Evolutionary conservation across 805 yeast genomes (phyloP), one percentile per base, ranked within the genome.

Genomic region (Saccharomycopsis malanga): DNA sequence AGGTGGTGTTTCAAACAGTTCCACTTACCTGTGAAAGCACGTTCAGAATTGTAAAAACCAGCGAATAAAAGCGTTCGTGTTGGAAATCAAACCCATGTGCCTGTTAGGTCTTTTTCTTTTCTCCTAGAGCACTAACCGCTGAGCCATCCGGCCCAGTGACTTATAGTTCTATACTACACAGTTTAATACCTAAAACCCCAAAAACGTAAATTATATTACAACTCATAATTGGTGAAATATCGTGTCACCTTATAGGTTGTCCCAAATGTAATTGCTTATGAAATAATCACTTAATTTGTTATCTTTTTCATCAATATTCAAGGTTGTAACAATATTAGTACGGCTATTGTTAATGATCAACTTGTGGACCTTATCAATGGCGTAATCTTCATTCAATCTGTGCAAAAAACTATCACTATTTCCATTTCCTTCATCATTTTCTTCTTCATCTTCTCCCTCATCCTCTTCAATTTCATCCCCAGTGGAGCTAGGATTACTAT

Each of bases 181-280:
- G n/a, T n/a, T n/a, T n/a, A n/a, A n/a, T n/a, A n/a, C n/a, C n/a
- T n/a, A n/a, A n/a, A n/a, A n/a, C n/a, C n/a, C n/a, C n/a, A n/a
- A n/a, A n/a, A n/a, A n/a, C n/a, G n/a, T n/a, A n/a, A n/a, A n/a
- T n/a, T n/a, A n/a, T n/a, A n/a, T n/a, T n/a, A n/a, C n/a, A n/a
- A n/a, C n/a, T n/a, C n/a, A n/a, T n/a, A n/a, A n/a, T n/a, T n/a
- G n/a, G n/a, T n/a, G n/a, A n/a, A n/a, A n/a, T n/a, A n/a, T 32
- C 17, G 9, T 32, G 5, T 32, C 36, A 32, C 5, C 9, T 55
- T 50, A 71, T 53, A 77, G 54, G 45, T 74, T 72, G 52, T 84
- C 93, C 95, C 95, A 86, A 27, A 86, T 74, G 58, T 76, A 82
- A 57, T 86, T 85, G 12, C 87, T 74, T 25, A 83, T 73, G 61